Evolutionary conservation across 2,329 filamentous ascomycete genomes (phyloP), one percentile per base, ranked within the genome.

Genomic region (Venturia nashicola): DNA sequence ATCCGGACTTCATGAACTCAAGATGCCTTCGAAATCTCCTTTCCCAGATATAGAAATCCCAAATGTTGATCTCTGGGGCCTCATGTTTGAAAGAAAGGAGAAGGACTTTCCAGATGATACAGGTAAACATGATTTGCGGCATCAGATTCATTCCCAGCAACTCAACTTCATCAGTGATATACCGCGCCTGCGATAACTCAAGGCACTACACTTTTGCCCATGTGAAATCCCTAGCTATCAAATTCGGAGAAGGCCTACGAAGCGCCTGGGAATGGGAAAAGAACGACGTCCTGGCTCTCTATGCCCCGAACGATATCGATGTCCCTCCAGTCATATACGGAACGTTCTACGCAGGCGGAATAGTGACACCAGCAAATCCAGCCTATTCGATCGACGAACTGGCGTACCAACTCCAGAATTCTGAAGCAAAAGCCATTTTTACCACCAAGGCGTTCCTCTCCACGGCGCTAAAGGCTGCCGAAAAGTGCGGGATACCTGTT

Each of bases 361-460:
- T 90, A 61, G 77, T 90, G 12, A 91, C 87, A n/a, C 91, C 92
- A 0, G 91, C 90, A 3, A 97, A 97, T 71, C 92, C 92, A 27
- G 85, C 86, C 5, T 96, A 96, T 76, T 96, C 89, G 0, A 83
- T 83, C 14, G 85, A 90, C 11, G 93, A 97, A 75, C 81, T 97
- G 42, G 86, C 88, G 4, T 91, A 89, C 70, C 92, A 97, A 76
- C 82, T 97, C 65, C 84, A 85, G 69, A 89, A 95, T 74, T 87
- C 87, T 0, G 82, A 84, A 0, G 89, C 90, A 40, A 89, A 86
- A 71, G 89, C 82, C 0, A 74, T 97, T 7, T 82, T 88, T 34
- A 96, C 92, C 18, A 64, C 63, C 70, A 73, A 82, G 34, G 76
- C 85, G 0, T 82, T 87, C 65, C 78, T 96, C 0, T 76, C 83